phyloP scores from a whole-genome alignment of 139 green algal genomes.

The Edaphochlamys debaryana region DNA sequence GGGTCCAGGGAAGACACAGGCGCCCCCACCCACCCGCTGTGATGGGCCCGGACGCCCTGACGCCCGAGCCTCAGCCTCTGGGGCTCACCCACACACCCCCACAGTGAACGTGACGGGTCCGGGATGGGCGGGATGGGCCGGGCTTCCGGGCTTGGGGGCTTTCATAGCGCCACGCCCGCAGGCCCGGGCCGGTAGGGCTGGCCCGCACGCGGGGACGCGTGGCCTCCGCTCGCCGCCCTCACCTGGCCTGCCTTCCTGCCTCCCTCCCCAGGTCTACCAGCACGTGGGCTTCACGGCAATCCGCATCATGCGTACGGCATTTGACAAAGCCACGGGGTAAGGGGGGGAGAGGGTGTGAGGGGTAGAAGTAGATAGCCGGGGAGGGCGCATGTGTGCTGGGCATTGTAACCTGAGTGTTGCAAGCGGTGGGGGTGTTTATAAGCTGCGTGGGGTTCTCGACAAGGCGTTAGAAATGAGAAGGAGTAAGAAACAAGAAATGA shows the following conservation, averaged over 20 bases:
- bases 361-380: not conserved
- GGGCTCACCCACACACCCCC: too few relatives aligned
- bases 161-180: not conserved
- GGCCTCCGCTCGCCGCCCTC: not conserved
- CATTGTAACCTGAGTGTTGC: not conserved
- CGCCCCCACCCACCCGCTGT: too few relatives aligned
- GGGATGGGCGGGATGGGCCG: not conserved
- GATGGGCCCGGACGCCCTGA: too few relatives aligned
- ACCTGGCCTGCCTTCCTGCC: not conserved
- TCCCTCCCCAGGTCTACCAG: conserved; percentile 47
- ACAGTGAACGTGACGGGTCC: not conserved
- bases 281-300: conserved; percentile 46
- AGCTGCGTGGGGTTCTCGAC: not conserved
- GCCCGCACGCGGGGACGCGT: too few relatives aligned
- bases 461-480: too few relatives aligned
- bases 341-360: too few relatives aligned
- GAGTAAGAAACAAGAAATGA: too few relatives aligned
- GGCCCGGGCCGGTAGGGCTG: not conserved
- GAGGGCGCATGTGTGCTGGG: too few relatives aligned
- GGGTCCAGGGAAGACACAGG: not conserved
- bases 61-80: too few relatives aligned
- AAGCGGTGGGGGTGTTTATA: not conserved
- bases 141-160: not conserved
- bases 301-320: conserved; percentile 55
- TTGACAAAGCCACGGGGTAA: conserved; percentile 83